These are phyloP conservation scores for Hypoxylon sp. DNA, from an alignment of 2,329 filamentous ascomycete genomes.

Conservation along the genomic window DNA sequence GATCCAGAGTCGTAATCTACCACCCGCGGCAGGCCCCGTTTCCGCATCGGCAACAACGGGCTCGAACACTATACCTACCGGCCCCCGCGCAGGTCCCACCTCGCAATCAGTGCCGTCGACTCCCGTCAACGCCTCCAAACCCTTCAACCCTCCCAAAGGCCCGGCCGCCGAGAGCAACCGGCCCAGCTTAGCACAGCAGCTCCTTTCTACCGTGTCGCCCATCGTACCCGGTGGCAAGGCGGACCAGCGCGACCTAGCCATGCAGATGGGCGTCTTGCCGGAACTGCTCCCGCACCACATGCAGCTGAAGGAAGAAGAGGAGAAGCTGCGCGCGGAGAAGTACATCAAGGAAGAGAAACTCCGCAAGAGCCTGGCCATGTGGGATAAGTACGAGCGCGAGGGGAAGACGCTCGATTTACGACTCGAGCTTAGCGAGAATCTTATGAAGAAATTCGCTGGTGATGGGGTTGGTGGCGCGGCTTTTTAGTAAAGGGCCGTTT, in stretches of 20 bases:
- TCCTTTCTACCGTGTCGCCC: constrained; percentile 66
- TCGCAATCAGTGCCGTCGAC: constrained; percentile 58
- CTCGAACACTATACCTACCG: constrained; percentile 52
- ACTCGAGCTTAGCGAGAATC: constrained; percentile 70
- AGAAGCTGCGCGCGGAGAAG: constrained; percentile 68
- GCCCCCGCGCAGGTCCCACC: constrained; percentile 50
- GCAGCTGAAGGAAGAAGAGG: constrained; percentile 71
- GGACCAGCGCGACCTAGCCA: constrained; percentile 62
- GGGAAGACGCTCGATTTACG: constrained; percentile 68
- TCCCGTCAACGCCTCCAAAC: constrained; percentile 57
- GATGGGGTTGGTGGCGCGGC: constrained; percentile 69
- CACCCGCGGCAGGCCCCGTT: constrained; percentile 49
- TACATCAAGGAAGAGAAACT: constrained; percentile 68
- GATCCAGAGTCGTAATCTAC: constrained; percentile 52
- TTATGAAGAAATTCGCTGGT: constrained; percentile 69
- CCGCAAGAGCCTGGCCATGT: constrained; percentile 66
- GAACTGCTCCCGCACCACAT: constrained; percentile 69
- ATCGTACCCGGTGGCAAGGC: constrained; percentile 69
- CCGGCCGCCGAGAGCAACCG: constrained; percentile 58
- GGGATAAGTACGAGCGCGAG: constrained; percentile 70
- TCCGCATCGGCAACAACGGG: constrained; percentile 59
- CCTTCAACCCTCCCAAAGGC: constrained; percentile 72
- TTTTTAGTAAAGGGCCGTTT: constrained; percentile 57
- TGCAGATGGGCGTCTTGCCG: constrained; percentile 64
- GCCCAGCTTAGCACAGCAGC: constrained; percentile 66